These are phyloP conservation scores for Venturia aucupariae DNA, from an alignment of 2,329 filamentous ascomycete species.

Conservation along the genomic window DNA sequence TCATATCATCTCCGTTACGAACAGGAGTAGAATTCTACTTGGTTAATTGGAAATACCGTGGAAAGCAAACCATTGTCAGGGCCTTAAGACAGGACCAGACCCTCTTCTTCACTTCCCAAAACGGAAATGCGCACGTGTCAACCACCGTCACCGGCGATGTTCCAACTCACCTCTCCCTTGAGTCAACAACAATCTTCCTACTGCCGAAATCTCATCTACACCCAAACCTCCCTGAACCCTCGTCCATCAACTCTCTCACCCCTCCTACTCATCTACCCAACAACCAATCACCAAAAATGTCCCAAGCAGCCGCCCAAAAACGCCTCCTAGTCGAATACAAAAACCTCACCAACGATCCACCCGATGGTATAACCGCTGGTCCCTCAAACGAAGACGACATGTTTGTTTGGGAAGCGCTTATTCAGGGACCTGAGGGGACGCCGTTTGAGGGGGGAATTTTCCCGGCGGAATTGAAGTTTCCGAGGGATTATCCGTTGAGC, in stretches of 20 bases:
- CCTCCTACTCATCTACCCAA: background rate
- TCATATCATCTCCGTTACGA: background rate
- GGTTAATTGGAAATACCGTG: background rate
- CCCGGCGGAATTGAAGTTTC: constrained; percentile 88
- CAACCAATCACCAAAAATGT: background rate
- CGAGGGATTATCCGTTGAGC: constrained; percentile 91
- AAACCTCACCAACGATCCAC: constrained; percentile 83
- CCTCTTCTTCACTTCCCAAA: background rate
- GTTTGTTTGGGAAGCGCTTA: constrained; percentile 91
- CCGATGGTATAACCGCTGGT: constrained; percentile 95
- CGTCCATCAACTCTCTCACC: background rate
- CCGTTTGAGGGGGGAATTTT: constrained; percentile 80
- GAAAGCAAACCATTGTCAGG: background rate
- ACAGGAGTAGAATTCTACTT: background rate
- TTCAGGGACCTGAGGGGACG: constrained; percentile 89
- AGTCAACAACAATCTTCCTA: background rate
- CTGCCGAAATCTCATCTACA: background rate
- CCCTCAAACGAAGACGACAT: constrained; percentile 91
- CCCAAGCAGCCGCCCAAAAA: constrained; percentile 44
- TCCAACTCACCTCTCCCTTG: background rate
- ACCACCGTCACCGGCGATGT: background rate
- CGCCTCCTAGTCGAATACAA: constrained; percentile 96
- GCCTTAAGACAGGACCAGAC: background rate
- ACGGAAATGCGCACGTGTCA: background rate
- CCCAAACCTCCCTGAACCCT: background rate